Base-by-base conservation (phyloP, 805 yeast species). In the Debaryomyces castellii region DNA sequence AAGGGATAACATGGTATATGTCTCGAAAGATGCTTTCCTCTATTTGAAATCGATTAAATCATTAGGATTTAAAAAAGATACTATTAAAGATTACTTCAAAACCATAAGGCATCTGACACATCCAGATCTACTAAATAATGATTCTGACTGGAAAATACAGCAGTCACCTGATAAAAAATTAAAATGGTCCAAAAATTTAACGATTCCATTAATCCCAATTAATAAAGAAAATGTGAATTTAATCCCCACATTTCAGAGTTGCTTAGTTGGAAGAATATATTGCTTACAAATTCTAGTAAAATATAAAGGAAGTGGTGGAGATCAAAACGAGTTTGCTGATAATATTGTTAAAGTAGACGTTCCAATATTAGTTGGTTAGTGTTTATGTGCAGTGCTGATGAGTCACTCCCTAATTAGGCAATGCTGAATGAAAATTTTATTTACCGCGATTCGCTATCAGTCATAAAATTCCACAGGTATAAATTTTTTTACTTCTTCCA, bases 201-300 rank as follows among this genome's bases (percentile, higher is more conserved):
- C 57, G 1, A 55, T 80, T 3, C 78, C 79, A 16, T 52, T 82
- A 43, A 62, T 66, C 27, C 60, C 74, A 17, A 52, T 62, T 25
- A 70, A 73, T 39, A 75, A 76, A 44, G 68, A 76, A 32, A 64
- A 64, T 40, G 72, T 77, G 40, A 80, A 82, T 1, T 58, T 85
- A 44, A 59, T 81, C 14, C 89, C 89, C 1, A 74, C 74, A 44
- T 84, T 83, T 59, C 87, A 83, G 52, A 76, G 74, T 41, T 85
- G 89, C 60, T 62, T 80, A 45, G 68, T 82, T n/a, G 76, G 83
- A 3, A 71, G 89, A 56, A 60, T 76, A 14, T 83, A 85, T 58
- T 71, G 78, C 48, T 61, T 82, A 43, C 76, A 81, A 45, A 70
- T 80, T 1, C 56, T 60, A 23, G 72, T 79, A 22, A 73, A 66